phyloP scores from a whole-genome alignment of 306 rosid genomes.

The Prinsepia uniflora region DNA sequence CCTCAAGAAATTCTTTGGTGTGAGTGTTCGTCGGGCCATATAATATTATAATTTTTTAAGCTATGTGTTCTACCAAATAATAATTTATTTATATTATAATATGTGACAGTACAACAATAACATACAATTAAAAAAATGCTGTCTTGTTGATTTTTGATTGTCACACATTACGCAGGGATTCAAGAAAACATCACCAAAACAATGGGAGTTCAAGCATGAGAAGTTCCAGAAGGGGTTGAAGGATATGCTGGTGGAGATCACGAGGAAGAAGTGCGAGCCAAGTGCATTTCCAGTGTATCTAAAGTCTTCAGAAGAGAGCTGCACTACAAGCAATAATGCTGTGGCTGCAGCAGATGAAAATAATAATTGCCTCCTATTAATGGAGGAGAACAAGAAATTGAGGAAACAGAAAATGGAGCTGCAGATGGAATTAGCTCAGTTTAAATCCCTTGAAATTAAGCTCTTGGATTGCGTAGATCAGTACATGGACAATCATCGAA shows the following conservation, averaged over 20 bases:
- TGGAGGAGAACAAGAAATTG: constrained; percentile 66
- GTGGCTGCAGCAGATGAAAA: constrained; percentile 29
- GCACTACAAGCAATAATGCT: constrained; percentile 13
- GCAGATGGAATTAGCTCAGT: constrained; percentile 60
- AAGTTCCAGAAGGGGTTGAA: constrained; percentile 61
- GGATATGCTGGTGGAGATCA: constrained; percentile 54
- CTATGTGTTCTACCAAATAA: no score
- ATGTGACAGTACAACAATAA: no score
- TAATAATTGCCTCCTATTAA: constrained; percentile 29
- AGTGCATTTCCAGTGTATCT: constrained; percentile 72
- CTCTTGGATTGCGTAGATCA: constrained; percentile 52
- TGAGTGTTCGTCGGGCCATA: no score
- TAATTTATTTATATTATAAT: no score
- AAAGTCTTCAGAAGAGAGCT: constrained; percentile 49
- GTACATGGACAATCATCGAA: constrained; percentile 28
- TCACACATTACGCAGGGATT: constrained; percentile 49
- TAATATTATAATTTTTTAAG: no score
- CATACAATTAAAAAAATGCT: no score
- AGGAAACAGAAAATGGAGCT: constrained; percentile 60
- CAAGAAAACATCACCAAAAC: constrained; percentile 66
- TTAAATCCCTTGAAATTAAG: constrained; percentile 57
- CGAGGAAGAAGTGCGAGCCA: constrained; percentile 74
- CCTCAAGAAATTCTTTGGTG: no score
- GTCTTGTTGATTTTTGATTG: not conserved
- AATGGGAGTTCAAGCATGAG: constrained; percentile 91